phyloP scores from a whole-genome alignment of 257 asterid genomes.

The Pogostemon cablin region DNA sequence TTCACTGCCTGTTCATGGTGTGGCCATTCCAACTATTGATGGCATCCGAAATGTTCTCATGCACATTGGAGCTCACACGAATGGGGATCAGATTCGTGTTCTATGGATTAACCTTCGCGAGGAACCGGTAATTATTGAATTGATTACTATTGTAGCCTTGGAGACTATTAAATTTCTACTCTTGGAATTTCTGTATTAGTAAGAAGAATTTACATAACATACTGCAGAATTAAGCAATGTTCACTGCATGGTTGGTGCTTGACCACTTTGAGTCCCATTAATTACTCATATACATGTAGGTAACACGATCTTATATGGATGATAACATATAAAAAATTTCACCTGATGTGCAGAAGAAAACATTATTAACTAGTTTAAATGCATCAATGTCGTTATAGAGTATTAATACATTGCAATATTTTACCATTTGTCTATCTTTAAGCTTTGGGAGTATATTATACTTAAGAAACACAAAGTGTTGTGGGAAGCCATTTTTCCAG shows the following conservation, averaged over 20 bases:
- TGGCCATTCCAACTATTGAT: constrained; percentile 92
- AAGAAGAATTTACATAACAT: constrained; percentile 17
- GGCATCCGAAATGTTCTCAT: constrained; percentile 93
- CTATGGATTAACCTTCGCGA: constrained; percentile 97
- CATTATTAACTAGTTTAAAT: not conserved
- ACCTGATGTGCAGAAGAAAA: not conserved
- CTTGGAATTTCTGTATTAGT: constrained; percentile 25
- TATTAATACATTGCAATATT: not conserved
- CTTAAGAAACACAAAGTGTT: too few species aligned
- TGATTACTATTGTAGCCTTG: not conserved
- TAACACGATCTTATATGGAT: not conserved
- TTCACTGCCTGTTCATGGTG: constrained; percentile 89
- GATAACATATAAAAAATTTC: not conserved
- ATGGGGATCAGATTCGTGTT: constrained; percentile 61
- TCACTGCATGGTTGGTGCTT: constrained; percentile 21
- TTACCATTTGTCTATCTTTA: not conserved
- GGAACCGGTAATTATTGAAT: constrained; percentile 75
- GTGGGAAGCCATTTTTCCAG: too few species aligned
- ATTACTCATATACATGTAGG: not conserved
- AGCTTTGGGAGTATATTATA: not conserved
- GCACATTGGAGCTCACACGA: constrained; percentile 73
- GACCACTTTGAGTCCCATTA: constrained; percentile 29
- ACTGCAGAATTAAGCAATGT: constrained; percentile 16
- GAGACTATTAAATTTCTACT: constrained; percentile 1
- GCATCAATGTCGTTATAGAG: not conserved